Conservation (phyloP, 768 basidiomycete genomes). For the Dioszegia crocea region DNA sequence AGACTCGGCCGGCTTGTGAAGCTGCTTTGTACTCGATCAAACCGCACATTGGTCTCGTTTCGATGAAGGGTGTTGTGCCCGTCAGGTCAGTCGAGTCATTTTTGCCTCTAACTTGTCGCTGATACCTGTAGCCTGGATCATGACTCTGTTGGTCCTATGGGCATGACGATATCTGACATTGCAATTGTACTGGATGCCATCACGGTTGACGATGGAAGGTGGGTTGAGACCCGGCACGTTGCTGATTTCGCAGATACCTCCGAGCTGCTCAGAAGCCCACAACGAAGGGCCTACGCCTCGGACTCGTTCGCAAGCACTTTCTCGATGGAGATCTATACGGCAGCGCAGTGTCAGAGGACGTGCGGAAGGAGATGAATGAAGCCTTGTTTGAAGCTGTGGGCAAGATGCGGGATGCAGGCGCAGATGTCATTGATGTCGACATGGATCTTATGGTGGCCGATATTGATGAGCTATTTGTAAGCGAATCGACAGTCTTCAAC, state of each 20-base stretch:
- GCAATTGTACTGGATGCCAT: background rate
- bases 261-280: background rate
- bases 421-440: constrained; percentile 1
- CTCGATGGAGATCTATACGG: background rate
- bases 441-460: background rate
- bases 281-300: background rate
- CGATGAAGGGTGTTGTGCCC: constrained; percentile 28
- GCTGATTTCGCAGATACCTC: background rate
- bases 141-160: constrained; percentile 27
- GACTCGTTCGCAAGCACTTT: background rate
- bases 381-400: background rate
- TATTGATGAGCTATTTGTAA: background rate
- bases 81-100: constrained; percentile 8
- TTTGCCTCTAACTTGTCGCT: background rate
- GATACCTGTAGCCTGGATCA: constrained; percentile 4
- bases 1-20: constrained; percentile 18
- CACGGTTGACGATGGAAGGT: background rate
- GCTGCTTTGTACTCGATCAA: constrained; percentile 39
- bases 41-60: constrained; percentile 18
- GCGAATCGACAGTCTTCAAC: background rate
- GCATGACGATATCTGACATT: background rate
- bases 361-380: background rate
- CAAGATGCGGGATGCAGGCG: background rate
- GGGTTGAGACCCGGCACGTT: background rate
- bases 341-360: background rate